Evolutionary conservation across 2,329 filamentous ascomycete genomes (phyloP), one percentile per base, ranked within the genome.

Genomic region (Colletotrichum tropicicola): DNA sequence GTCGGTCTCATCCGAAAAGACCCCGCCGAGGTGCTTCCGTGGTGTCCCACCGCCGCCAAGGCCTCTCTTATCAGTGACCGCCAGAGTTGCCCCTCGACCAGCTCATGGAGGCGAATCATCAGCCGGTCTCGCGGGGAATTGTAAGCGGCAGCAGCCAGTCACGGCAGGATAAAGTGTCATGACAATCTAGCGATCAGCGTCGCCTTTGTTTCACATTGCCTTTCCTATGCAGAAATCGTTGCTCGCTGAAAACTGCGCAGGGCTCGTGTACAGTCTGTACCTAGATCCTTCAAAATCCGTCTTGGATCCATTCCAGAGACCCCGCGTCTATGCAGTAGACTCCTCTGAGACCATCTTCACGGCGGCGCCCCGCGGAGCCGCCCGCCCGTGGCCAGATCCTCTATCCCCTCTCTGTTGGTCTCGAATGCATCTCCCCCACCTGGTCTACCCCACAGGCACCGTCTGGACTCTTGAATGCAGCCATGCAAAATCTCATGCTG

Each of bases 361-460:
- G 35, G 9, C 17, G 27, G 15, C 28, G 43, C 43, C 10, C 25
- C 37, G 39, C 44, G 19, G 21, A 19, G 35, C 12, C 49, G 39
- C 17, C 19, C 39, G 13, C 19, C 6, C n/a, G n/a, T 48, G 35
- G 49, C 45, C 51, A 28, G 19, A 32, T 55, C 43, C 28, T 48
- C 25, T 30, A 21, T 53, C 49, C 49, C 51, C n/a, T 39, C 37
- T 47, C 21, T 17, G 9, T 52, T 27, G 35, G 41, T 49, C 43
- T 43, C 30, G 23, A 56, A 45, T 62, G 21, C 58, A 39, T 30
- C 23, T 27, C 43, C 48, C 45, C 37, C 57, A 51, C 57, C 25
- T 59, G 39, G 25, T 51, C 27, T 44, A 39, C 49, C 43, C 62
- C 51, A 62, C 58, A 51, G 57, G 25, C 61, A 37, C 37, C 44